Conservation (phyloP, 306 rosid species). For the Crotalaria pallida region DNA sequence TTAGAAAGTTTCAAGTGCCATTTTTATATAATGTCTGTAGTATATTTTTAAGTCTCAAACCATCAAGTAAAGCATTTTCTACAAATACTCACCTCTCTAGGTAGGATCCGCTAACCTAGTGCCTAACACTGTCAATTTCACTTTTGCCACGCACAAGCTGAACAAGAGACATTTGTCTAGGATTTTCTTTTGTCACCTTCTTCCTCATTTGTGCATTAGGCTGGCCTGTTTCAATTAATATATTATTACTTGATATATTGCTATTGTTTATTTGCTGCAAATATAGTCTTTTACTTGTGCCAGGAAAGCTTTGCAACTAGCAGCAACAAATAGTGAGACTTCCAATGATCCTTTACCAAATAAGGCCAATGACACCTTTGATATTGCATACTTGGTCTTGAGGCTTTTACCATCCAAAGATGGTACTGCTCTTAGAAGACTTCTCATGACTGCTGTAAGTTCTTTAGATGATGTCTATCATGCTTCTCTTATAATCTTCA, state of each 20-base stretch:
- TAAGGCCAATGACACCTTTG: constrained; percentile 36
- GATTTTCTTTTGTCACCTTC: not conserved
- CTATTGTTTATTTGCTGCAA: not conserved
- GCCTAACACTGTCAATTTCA: not conserved
- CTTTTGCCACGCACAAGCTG: not conserved
- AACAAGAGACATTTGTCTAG: not conserved
- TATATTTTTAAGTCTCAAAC: not conserved
- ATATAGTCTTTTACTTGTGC: constrained; percentile 13
- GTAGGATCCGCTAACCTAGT: not conserved
- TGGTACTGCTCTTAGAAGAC: constrained; percentile 85
- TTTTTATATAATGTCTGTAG: not conserved
- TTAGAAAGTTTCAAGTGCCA: not conserved
- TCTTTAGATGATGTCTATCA: constrained; percentile 10
- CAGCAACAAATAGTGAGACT: constrained; percentile 38
- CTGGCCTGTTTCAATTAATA: constrained; percentile 11
- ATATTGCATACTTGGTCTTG: constrained; percentile 62
- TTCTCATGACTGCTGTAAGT: constrained; percentile 94
- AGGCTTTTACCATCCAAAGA: constrained; percentile 77
- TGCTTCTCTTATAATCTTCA: not conserved
- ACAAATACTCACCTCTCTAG: not conserved
- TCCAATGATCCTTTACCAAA: constrained; percentile 29
- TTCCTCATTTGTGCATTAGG: not conserved
- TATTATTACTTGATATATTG: constrained; percentile 12
- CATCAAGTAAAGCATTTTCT: not conserved
- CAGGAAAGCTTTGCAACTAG: constrained; percentile 75